Evolutionary conservation across 2,329 filamentous ascomycete species (phyloP).

Genomic region (Teratosphaeria viscida): DNA sequence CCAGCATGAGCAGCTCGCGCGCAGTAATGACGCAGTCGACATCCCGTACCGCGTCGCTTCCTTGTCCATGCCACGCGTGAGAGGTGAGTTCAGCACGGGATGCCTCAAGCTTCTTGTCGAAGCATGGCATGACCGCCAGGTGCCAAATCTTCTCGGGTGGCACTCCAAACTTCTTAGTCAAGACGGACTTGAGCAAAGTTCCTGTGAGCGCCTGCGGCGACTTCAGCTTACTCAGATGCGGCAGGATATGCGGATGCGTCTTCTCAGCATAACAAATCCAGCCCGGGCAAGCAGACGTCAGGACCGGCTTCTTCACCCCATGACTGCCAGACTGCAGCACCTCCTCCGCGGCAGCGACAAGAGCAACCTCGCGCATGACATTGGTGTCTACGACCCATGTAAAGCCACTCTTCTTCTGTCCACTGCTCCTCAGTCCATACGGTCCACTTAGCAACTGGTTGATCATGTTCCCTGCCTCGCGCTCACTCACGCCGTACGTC

Average conservation of each 20-base stretch:
- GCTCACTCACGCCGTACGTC: slow-evolving; percentile 63
- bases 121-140: slow-evolving; percentile 92
- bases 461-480: slow-evolving; percentile 70
- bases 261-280: slow-evolving; percentile 99
- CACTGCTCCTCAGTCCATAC: slow-evolving; percentile 58
- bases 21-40: slow-evolving; percentile 98
- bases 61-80: slow-evolving; percentile 24
- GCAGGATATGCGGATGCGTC: slow-evolving; percentile 86
- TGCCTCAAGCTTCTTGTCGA: slow-evolving; percentile 97
- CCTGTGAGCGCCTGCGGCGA: slow-evolving; percentile 89
- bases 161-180: slow-evolving; percentile 63
- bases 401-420: slow-evolving; percentile 65
- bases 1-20: slow-evolving; percentile 84
- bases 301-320: slow-evolving; percentile 51
- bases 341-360: slow-evolving; percentile 51
- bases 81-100: slow-evolving; percentile 81
- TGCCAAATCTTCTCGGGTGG: slow-evolving; percentile 81
- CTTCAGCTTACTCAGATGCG: slow-evolving; percentile 82
- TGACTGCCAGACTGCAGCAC: slow-evolving; percentile 27
- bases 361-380: slow-evolving; percentile 64
- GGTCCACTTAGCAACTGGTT: slow-evolving; percentile 65
- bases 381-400: slow-evolving; percentile 89
- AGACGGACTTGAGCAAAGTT: slow-evolving; percentile 75
- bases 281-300: slow-evolving; percentile 86
- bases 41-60: slow-evolving; percentile 57